Evolutionary conservation across 2,329 filamentous ascomycete species (phyloP), one percentile per base, ranked within the genome.

Genomic region (Penicillium decumbens): DNA sequence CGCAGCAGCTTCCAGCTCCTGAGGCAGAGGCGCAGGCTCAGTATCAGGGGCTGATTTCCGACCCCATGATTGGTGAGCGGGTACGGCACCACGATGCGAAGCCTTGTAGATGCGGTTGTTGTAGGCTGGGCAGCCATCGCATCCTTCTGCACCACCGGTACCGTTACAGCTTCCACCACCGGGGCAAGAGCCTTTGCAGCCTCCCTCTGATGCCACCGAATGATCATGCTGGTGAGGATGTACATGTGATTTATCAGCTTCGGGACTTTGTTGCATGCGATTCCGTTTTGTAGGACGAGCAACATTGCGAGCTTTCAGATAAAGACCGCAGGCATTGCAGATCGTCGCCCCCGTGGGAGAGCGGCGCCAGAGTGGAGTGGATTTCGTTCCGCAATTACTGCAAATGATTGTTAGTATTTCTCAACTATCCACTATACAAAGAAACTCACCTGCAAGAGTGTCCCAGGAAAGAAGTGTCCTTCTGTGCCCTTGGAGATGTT

Each of bases 271-370:
- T 45, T 69, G 66, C 13, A 56, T 52, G 53, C 90, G 86, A 73
- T 95, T 96, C 50, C 96, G 75, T 62, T 90, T 95, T 6, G 89
- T 93, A 12, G 93, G 93, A 43, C 93, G 83, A 60, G 89, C 84
- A 54, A 92, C 87, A 67, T 97, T 97, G 58, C 93, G 83, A 8
- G 92, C 91, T 70, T 97, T 97, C 55, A 89, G 78, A 69, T 98
- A 98, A 13, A 98, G 79, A 37, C 93, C 93, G 65, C 93, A 98
- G 5, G 93, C 93, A 72, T 98, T 98, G 74, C 93, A 98, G 52
- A 98, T 97, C 25, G 90, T 96, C 47, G 89, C 87, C 27, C 93
- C 93, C 62, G 91, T 85, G 0, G 92, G 92, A 13, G 92, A 95
- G 64, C 93, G 83, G 66, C 93, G 83, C 93, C 93, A 98, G 32